Evolutionary conservation across 345 rosid species (phyloP), one percentile per base, ranked within the genome.

Genomic region (Punica granatum): DNA sequence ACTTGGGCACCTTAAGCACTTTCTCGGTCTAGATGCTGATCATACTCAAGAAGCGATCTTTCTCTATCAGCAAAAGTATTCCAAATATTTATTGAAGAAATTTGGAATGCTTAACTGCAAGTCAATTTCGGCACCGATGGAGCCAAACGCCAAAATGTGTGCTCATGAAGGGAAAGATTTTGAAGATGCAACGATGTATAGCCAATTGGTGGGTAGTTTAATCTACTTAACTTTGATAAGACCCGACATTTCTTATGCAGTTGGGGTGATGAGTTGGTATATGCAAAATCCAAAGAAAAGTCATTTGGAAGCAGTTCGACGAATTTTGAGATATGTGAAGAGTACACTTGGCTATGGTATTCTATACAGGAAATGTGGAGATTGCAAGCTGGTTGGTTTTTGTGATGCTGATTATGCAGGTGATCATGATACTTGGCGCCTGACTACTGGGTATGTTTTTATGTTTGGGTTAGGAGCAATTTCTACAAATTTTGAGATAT

Each of bases 1-100:
- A n/a, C n/a, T n/a, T n/a, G n/a, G n/a, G n/a, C n/a, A n/a, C n/a
- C 11, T 31, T 44, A 1, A 44, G 43, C 7, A 32, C 9, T 23
- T 74, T 26, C 69, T 69, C 54, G 61, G 60, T 18, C 23, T 74
- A 6, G 60, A 74, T 35, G 51, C 44, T 2, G 37, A 69, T 3
- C 16, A 1, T 0, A 51, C 44, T 21, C 28, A 37, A 41, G 13
- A 32, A 44, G 69, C 46, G 3, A 19, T 64, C 21, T 58, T 69
- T 23, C 13, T 69, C 0, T 34, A n/a, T 42, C 46, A 69, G 6
- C 42, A 56, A 21, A 73, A 73, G 18, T 69, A 73, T 53, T 16
- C 69, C 3, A 68, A 30, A 56, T n/a, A 73, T 44, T 16, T 68
- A 4, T 33, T 56, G 6, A 28, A 30, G 14, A 74, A 65, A 30